Conservation (phyloP, 345 rosid genomes). For the Nephelium lappaceum region DNA sequence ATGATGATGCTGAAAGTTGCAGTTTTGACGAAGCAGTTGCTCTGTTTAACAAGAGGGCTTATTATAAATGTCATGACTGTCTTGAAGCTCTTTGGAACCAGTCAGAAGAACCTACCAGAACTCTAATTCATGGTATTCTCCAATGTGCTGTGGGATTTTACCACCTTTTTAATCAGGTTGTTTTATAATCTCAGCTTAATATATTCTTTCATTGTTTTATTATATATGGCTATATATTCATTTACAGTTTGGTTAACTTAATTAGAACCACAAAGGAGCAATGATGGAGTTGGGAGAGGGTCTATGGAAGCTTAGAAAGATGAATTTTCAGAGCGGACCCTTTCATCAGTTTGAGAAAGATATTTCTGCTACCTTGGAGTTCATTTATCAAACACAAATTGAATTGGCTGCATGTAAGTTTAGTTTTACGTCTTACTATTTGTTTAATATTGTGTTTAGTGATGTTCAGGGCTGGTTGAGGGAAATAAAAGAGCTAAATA, state of each 20-base stretch:
- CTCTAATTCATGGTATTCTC: constrained; percentile 75
- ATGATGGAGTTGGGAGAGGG: constrained; percentile 99
- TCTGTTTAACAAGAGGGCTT: constrained; percentile 72
- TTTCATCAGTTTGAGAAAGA: constrained; percentile 72
- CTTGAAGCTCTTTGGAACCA: constrained; percentile 77
- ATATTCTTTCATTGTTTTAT: neutral
- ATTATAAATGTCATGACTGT: constrained; percentile 77
- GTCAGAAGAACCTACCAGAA: constrained; percentile 76
- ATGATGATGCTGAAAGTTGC: constrained; percentile 22
- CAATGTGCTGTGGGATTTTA: constrained; percentile 91
- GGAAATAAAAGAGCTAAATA: too few species aligned
- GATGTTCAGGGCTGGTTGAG: too few species aligned
- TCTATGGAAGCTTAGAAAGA: constrained; percentile 77
- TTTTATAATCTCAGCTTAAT: neutral
- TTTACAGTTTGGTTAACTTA: neutral
- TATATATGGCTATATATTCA: neutral
- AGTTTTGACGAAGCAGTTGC: constrained; percentile 64
- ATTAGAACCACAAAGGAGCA: constrained; percentile 86
- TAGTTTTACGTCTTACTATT: neutral
- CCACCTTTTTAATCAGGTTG: constrained; percentile 83
- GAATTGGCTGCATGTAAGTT: constrained; percentile 89
- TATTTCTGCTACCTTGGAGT: constrained; percentile 70
- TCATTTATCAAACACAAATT: constrained; percentile 79
- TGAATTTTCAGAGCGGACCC: constrained; percentile 71
- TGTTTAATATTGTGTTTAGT: too few species aligned